Conservation (phyloP, 1,139 yeast species). For the Hemisphaericaspora xylofermentans region DNA sequence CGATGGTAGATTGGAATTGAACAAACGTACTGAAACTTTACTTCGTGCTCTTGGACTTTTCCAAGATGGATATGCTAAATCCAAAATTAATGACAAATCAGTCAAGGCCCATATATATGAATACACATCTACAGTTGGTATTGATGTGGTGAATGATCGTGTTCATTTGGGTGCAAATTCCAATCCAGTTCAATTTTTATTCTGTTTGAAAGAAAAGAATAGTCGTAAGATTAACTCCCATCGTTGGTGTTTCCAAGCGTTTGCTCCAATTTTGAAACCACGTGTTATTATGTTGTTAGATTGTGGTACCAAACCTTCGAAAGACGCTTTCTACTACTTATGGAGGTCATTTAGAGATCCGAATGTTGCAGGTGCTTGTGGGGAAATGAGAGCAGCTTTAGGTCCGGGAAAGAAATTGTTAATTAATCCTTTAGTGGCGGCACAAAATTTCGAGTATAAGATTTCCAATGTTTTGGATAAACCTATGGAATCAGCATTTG, state of each 20-base stretch:
- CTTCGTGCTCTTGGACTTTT: slow-evolving; percentile 50
- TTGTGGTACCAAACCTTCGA: slow-evolving; percentile 50
- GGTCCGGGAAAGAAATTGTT: slow-evolving; percentile 40
- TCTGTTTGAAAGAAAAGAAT: slow-evolving; percentile 47
- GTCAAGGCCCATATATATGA: slow-evolving; percentile 51
- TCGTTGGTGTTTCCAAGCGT: slow-evolving; percentile 54
- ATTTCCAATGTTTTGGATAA: slow-evolving; percentile 47
- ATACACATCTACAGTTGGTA: slow-evolving; percentile 51
- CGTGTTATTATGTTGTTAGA: slow-evolving; percentile 43
- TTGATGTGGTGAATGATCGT: slow-evolving; percentile 42
- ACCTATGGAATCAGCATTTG: slow-evolving; percentile 48
- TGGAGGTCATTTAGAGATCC: slow-evolving; percentile 52
- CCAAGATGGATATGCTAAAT: slow-evolving; percentile 50
- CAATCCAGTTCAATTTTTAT: slow-evolving; percentile 47
- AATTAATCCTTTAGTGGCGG: slow-evolving; percentile 48
- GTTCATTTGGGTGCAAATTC: slow-evolving; percentile 49
- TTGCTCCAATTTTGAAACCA: slow-evolving; percentile 46
- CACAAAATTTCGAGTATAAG: slow-evolving; percentile 49
- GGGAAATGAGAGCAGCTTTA: slow-evolving; percentile 47
- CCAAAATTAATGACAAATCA: slow-evolving; percentile 45
- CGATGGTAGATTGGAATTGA: slow-evolving; percentile 49
- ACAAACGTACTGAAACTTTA: slow-evolving; percentile 48
- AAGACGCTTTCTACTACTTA: slow-evolving; percentile 45
- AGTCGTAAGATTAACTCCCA: slow-evolving; percentile 51
- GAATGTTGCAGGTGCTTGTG: slow-evolving; percentile 53